A percentile compares a stretch with the other conserved stretches of the same genome.
These are phyloP conservation scores for Neofusicoccum ribis DNA, from an alignment of 2,329 filamentous ascomycete genomes.

Conservation along the genomic window DNA sequence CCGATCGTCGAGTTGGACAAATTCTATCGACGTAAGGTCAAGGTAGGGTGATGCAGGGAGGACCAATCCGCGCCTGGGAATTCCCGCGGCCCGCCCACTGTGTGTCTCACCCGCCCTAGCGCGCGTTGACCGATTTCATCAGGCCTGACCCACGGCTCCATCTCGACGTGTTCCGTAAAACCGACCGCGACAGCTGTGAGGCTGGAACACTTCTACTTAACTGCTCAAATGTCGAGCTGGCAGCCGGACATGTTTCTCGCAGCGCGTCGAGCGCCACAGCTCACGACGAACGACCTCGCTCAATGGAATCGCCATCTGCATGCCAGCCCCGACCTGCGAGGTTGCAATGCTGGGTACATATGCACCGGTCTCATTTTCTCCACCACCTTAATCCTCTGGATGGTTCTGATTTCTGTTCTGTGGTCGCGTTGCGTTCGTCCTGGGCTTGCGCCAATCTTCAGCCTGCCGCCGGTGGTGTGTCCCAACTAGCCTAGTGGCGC, in stretches of 20 bases:
- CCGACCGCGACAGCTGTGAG: neutral
- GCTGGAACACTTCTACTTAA: neutral
- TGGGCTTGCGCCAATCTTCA: slow-evolving; percentile 2
- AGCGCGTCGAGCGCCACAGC: neutral
- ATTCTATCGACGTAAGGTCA: neutral
- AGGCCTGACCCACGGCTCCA: neutral
- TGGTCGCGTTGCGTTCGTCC: neutral
- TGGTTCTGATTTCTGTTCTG: neutral
- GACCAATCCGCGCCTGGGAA: slow-evolving; percentile 2
- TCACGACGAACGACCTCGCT: neutral
- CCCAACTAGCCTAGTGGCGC: slow-evolving; percentile 2
- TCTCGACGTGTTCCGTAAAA: neutral
- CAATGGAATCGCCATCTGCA: neutral
- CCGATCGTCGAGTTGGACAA: slow-evolving; percentile 7
- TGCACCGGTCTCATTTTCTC: neutral
- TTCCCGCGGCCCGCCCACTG: neutral
- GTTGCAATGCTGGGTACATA: neutral
- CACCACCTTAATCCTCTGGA: neutral
- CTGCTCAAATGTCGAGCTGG: neutral
- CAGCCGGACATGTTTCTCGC: neutral
- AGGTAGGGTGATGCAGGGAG: neutral
- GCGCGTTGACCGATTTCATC: neutral
- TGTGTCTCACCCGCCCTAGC: slow-evolving; percentile 13
- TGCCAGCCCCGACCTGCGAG: neutral
- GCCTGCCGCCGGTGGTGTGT: neutral